Evolutionary conservation across 2,329 filamentous ascomycete species (phyloP).

Genomic region (Aspergillus amoenus): DNA sequence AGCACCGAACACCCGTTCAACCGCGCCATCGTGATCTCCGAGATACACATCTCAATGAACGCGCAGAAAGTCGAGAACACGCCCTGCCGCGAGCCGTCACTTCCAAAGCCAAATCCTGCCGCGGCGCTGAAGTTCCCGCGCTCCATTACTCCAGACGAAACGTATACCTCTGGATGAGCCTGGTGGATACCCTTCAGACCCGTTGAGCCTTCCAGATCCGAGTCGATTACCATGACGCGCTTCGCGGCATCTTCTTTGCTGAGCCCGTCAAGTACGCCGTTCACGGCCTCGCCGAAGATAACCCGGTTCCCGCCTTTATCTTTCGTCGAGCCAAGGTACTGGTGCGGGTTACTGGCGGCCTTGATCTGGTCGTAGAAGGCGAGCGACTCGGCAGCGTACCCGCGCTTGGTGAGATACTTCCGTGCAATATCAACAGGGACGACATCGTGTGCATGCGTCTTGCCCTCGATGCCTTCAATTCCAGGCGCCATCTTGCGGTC

Average conservation of each 20-base stretch:
- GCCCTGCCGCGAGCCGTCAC: constrained; percentile 35
- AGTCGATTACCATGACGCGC: constrained; percentile 43
- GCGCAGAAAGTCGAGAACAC: constrained; percentile 45
- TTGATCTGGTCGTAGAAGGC: constrained; percentile 38
- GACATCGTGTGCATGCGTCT: constrained; percentile 39
- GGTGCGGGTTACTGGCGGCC: constrained; percentile 28
- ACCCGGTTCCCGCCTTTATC: constrained; percentile 39
- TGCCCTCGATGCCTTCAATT: constrained; percentile 37
- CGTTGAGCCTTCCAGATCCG: constrained; percentile 42
- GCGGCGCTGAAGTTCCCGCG: constrained; percentile 43
- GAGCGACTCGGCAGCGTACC: constrained; percentile 35
- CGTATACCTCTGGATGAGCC: constrained; percentile 39
- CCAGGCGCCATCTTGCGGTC: constrained; percentile 39
- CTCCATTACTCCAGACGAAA: constrained; percentile 42
- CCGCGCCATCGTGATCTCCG: constrained; percentile 43
- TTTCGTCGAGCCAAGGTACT: constrained; percentile 35
- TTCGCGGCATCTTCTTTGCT: constrained; percentile 38
- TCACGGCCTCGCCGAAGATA: constrained; percentile 43
- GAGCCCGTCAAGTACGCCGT: constrained; percentile 34
- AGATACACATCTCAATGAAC: constrained; percentile 43
- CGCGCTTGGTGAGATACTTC: constrained; percentile 38
- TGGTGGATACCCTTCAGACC: constrained; percentile 39
- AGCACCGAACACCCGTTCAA: constrained; percentile 39
- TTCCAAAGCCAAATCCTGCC: constrained; percentile 40
- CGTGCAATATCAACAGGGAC: constrained; percentile 37